Percentiles rank a stretch among this genome's conserved stretches.
Conservation (phyloP, 2,329 filamentous ascomycete genomes). For the Achaetomium macrosporum region DNA sequence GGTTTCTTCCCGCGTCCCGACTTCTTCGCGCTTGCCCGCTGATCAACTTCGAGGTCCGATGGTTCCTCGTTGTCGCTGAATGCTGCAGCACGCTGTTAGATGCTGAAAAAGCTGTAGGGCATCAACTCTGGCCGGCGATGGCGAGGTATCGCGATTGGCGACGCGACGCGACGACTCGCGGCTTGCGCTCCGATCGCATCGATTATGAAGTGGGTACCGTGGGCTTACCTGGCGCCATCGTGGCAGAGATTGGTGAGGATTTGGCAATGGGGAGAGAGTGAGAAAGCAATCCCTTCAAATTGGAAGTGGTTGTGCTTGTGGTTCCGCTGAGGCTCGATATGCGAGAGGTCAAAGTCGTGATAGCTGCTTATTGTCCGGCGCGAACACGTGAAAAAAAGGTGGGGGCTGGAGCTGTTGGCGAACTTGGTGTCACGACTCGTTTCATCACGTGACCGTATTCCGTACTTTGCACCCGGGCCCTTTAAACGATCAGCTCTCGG, state of each 20-base stretch:
- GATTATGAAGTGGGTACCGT: not conserved
- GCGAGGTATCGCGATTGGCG: not conserved
- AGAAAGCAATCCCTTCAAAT: not conserved
- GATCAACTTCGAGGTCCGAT: slow-evolving; percentile 27
- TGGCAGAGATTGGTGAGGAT: not conserved
- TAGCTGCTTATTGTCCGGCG: not conserved
- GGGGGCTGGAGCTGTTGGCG: not conserved
- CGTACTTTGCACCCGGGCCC: not conserved
- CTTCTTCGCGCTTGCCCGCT: not conserved
- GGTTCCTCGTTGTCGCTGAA: slow-evolving; percentile 38
- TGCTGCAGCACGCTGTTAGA: slow-evolving; percentile 24
- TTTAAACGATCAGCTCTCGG: too few relatives aligned
- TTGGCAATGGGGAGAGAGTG: not conserved
- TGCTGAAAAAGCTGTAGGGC: too few relatives aligned
- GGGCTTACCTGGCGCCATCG: slow-evolving; percentile 25
- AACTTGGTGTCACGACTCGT: not conserved
- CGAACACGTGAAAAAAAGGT: slow-evolving; percentile 4
- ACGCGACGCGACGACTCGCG: slow-evolving; percentile 13
- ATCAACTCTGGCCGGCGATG: not conserved
- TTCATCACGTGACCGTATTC: not conserved
- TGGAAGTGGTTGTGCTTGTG: not conserved
- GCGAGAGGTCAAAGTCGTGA: slow-evolving; percentile 1
- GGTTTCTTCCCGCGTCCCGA: not conserved
- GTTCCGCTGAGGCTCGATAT: not conserved
- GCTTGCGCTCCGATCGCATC: not conserved